phyloP scores from a whole-genome alignment of 768 basidiomycete genomes.

The Pisolithus microcarpus region DNA sequence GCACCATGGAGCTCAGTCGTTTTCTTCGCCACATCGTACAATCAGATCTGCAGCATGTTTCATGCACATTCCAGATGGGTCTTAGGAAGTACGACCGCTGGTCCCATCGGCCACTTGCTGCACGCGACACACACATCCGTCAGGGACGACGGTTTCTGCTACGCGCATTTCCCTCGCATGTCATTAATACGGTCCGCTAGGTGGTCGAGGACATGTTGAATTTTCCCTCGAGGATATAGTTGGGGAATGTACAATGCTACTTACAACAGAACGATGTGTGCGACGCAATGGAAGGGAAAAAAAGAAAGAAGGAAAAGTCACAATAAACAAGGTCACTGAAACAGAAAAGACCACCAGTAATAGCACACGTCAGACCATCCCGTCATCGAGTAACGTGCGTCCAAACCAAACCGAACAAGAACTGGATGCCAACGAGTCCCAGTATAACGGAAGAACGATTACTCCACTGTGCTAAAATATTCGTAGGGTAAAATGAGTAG shows the following conservation, averaged over 20 bases:
- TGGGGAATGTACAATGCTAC: conserved; percentile 21
- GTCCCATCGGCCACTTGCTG: too few species aligned
- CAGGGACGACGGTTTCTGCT: too few species aligned
- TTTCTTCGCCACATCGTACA: too few species aligned
- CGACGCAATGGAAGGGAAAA: conserved; percentile 14
- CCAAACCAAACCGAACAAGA: conserved; percentile 20
- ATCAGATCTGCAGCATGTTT: too few species aligned
- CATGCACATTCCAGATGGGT: too few species aligned
- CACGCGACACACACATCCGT: too few species aligned
- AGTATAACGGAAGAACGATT: conserved; percentile 19
- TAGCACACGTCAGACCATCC: conserved; percentile 25
- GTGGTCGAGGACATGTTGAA: too few species aligned
- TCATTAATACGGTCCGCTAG: too few species aligned
- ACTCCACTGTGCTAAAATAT: conserved; percentile 28
- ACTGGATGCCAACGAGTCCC: conserved; percentile 22
- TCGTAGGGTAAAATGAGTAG: conserved; percentile 29
- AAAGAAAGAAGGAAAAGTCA: conserved; percentile 12
- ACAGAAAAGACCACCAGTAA: conserved; percentile 1
- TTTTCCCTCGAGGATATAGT: conserved; percentile 6
- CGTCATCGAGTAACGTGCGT: conserved; percentile 22
- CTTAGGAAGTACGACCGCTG: too few species aligned
- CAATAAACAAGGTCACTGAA: conserved; percentile 7
- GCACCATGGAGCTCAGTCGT: too few species aligned
- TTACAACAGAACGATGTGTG: conserved; percentile 23
- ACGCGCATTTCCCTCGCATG: too few species aligned